phyloP scores from a whole-genome alignment of 1,284 basidiomycete genomes.

The Marasmius sp. region DNA sequence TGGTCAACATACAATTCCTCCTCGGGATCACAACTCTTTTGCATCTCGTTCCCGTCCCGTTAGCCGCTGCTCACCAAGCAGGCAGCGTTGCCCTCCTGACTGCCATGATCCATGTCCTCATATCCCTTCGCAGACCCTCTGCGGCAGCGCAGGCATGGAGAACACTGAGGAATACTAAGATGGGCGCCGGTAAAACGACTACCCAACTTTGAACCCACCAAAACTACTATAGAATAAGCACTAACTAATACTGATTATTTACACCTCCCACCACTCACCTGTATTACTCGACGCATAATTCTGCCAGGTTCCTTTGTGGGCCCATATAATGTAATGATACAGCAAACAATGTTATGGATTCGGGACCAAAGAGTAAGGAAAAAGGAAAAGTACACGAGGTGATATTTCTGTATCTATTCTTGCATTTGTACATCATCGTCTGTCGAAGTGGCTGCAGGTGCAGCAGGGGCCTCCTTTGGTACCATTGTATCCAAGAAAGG shows the following conservation, averaged over 20 bases:
- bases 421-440: conserved; percentile 84
- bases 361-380: background rate
- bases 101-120: conserved; percentile 78
- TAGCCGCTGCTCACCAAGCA: conserved; percentile 94
- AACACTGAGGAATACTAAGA: conserved; percentile 18
- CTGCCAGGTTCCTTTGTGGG: background rate
- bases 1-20: conserved; percentile 85
- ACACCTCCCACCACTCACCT: background rate
- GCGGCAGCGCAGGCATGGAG: conserved; percentile 67
- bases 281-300: background rate
- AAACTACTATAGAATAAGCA: background rate
- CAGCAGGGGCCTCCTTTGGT: conserved; percentile 51
- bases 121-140: conserved; percentile 74
- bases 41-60: conserved; percentile 90
- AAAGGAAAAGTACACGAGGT: conserved; percentile 9
- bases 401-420: conserved; percentile 41
- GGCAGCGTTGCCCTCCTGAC: conserved; percentile 89
- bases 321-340: too few species aligned
- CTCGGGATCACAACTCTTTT: conserved; percentile 92
- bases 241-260: too few species aligned
- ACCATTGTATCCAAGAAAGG: conserved; percentile 73
- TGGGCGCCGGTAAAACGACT: background rate
- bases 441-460: conserved; percentile 35
- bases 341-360: background rate
- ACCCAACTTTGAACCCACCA: background rate